These are phyloP conservation scores for Otatea glauca DNA, from an alignment of 176 grass and related monocot species.

Conservation along the genomic window DNA sequence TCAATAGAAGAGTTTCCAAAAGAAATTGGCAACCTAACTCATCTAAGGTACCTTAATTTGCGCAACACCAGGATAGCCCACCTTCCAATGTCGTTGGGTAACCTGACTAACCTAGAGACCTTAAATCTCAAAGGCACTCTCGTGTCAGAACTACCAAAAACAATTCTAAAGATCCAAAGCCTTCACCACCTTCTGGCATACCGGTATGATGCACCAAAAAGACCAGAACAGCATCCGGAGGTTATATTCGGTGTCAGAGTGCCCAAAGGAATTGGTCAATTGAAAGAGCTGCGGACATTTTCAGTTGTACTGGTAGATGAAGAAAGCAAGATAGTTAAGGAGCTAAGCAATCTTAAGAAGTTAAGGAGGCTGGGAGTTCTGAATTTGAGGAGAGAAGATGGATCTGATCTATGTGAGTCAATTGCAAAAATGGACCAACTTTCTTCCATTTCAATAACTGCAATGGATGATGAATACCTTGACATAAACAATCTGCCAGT, in stretches of 20 bases:
- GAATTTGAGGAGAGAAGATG: conserved; percentile 18
- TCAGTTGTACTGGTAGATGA: conserved; percentile 5
- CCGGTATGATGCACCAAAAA: conserved; percentile 17
- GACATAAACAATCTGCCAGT: conserved; percentile 1
- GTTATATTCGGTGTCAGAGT: not conserved
- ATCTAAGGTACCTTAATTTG: conserved; percentile 38
- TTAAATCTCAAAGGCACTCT: conserved; percentile 26
- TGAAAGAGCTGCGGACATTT: conserved; percentile 26
- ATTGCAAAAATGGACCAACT: conserved; percentile 15
- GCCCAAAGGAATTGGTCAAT: conserved; percentile 1
- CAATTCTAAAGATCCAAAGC: not conserved
- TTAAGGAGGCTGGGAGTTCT: conserved; percentile 29
- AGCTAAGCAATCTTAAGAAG: conserved; percentile 19
- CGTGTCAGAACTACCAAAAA: conserved; percentile 9
- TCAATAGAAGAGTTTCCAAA: conserved; percentile 25
- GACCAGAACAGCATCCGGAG: not conserved
- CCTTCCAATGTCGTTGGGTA: conserved; percentile 32
- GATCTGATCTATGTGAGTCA: conserved; percentile 5
- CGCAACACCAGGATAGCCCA: not conserved
- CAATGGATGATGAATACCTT: conserved; percentile 15
- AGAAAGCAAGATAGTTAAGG: conserved; percentile 28
- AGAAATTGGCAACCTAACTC: not conserved
- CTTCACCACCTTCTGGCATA: conserved; percentile 10
- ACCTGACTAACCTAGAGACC: conserved; percentile 19
- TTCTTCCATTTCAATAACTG: conserved; percentile 20